Base-by-base conservation (phyloP, 257 asterid species). In the Capsicum pubescens region DNA sequence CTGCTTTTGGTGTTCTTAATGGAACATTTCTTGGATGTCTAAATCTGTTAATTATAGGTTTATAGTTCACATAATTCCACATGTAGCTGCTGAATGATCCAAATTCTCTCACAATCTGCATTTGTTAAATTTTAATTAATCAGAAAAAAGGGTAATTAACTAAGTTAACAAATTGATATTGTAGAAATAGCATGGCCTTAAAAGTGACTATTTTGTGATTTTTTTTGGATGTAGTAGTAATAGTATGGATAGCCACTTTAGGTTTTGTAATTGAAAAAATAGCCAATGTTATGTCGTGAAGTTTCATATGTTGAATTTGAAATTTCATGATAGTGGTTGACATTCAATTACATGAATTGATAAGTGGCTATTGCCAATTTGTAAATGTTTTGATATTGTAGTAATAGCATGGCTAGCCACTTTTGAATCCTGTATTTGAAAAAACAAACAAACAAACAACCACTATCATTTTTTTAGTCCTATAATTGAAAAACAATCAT, bases 61-160 rank as follows among this genome's bases (percentile, higher is more conserved):
- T 96, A 90, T 89, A 91, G 69, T 91, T 90, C 72, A 94, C 92
- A 58, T 89, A 88, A 16, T 92, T 97, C 98, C 99, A 94, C 92
- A 94, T 84, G 82, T 92, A 93, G 88, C 90, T 92, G 58, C 98
- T 91, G 85, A 96, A 94, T 3, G 98, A 96, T 78, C 98, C 98
- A 86, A 85, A 91, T 84, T 94, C 98, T 71, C 80, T 89, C 16
- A 89, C 94, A 83, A 94, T 90, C 99, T 96, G 61, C 64, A 79
- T 16, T 10, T 11, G 15, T 17, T 42, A 32, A 32, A 50, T 80
- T 66, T 54, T 54, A 12, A 72, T 74, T 21, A 8, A 83, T 46
- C 11, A n/a, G 55, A 4, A 11, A 12, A 0, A 66, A 66, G 32
- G 78, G 39, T 15, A 16, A 12, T 3, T 15, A 17, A 63, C 19